Evolutionary conservation across 169 alveolate genomes (phyloP).

Genomic region (Eimeria necatrix): DNA sequence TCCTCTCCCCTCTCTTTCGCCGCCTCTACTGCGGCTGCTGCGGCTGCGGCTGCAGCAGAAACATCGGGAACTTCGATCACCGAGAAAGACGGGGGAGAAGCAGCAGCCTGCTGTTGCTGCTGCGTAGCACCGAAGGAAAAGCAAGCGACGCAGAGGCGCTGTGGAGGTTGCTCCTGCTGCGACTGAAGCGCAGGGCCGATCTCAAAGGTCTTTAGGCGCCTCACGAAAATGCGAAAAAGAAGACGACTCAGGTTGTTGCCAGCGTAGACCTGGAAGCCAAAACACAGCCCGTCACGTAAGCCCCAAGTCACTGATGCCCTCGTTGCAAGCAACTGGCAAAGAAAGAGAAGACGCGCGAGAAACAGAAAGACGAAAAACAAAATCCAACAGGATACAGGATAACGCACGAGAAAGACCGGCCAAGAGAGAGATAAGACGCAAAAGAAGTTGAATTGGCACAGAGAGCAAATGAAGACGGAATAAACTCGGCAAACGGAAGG

Average conservation of each 20-base stretch:
- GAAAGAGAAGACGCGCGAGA: not conserved
- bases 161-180: constrained; percentile 63
- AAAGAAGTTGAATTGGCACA: not conserved
- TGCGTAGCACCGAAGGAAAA: not conserved
- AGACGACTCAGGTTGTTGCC: constrained; percentile 46
- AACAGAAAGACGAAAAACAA: not conserved
- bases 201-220: constrained; percentile 73
- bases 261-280: constrained; percentile 36
- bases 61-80: constrained; percentile 66
- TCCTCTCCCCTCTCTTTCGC: constrained; percentile 49
- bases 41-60: constrained; percentile 61
- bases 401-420: not conserved
- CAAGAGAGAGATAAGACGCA: not conserved
- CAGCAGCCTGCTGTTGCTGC: constrained; percentile 66
- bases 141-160: constrained; percentile 23
- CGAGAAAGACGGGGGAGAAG: constrained; percentile 57
- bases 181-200: constrained; percentile 33
- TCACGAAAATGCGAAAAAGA: constrained; percentile 47
- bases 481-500: not conserved
- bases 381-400: not conserved
- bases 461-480: not conserved
- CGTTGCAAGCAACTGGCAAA: not conserved
- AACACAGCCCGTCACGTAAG: not conserved
- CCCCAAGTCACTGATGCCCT: not conserved
- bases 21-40: constrained; percentile 51